Percentiles rank a stretch among this genome's conserved stretches.
Evolutionary conservation across 106 monocot species (phyloP).

Genomic region (Acorus calamus): DNA sequence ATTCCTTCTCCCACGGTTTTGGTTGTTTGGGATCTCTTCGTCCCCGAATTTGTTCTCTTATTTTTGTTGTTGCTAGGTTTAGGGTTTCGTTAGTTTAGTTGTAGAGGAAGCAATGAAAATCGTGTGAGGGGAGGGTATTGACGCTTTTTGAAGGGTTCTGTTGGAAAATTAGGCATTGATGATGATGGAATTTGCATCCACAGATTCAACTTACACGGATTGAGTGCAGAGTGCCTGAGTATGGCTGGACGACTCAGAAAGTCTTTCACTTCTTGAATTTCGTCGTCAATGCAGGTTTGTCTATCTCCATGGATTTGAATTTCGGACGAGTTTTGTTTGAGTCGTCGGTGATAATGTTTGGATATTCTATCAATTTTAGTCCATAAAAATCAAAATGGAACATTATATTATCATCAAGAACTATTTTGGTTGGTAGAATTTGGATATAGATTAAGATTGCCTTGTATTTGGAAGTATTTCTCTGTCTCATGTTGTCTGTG

Average conservation of each 20-base stretch:
- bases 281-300: conserved; percentile 67
- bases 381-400: neutral
- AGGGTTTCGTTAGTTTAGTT: too few relatives aligned
- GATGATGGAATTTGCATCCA: neutral
- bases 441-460: too few relatives aligned
- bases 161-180: too few relatives aligned
- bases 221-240: conserved; percentile 96
- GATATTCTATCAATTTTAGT: neutral
- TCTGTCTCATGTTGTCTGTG: neutral
- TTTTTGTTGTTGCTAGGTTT: too few relatives aligned
- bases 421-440: too few relatives aligned
- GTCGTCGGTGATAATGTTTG: neutral
- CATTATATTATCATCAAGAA: too few relatives aligned
- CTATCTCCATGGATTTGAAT: neutral
- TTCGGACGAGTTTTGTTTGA: neutral
- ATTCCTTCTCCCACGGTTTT: neutral
- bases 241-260: conserved; percentile 98
- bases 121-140: too few relatives aligned
- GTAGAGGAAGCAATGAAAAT: too few relatives aligned
- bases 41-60: too few relatives aligned
- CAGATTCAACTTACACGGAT: conserved; percentile 91
- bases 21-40: too few relatives aligned
- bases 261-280: conserved; percentile 93
- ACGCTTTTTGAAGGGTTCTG: too few relatives aligned
- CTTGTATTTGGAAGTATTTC: too few relatives aligned